Base-by-base conservation (phyloP, 108 stramenopile species). In the Fistulifera pelliculosa region DNA sequence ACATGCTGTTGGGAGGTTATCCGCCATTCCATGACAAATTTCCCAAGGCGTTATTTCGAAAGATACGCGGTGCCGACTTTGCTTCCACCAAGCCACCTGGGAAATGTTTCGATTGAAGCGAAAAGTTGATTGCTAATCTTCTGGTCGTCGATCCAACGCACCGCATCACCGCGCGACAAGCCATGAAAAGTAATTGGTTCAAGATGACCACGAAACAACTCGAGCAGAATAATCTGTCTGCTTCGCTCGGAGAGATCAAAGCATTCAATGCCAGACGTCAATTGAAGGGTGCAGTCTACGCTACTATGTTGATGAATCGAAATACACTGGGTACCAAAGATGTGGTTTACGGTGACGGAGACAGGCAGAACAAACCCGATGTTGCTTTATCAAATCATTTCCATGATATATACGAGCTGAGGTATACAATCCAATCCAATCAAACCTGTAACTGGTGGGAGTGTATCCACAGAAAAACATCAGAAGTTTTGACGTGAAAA, bases 1-100 rank as follows among this genome's bases (percentile, higher is more conserved):
- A 88, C 70, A 84, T 92, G 63, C 60, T 98, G 22, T 65, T 98
- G 7, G 89, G 85, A 38, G 90, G 57, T 19, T 65, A 79, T 58
- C 62, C 62, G 54, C 86, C 63, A 48, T 88, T 75, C 52, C 58
- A 62, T 27, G 52, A 58, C 49, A 41, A 62, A 50, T 41, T 60
- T 35, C 68, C 61, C 18, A 59, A 58, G n/a, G 74, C 50, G 16
- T 66, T 79, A 50, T 77, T 75, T 55, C 70, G 70, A 27, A 71
- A 58, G 17, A 81, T 84, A 54, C 58, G 81, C 12, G 77, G 75
- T 11, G 85, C 69, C 11, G 81, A 84, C 38, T 83, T 66, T 56
- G 62, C 67, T 1, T 91, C 89, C 55, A 73, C 84, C 38, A 70
- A 83, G 38, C 28, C 83, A 5, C 63, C 76, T 24, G 92, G 87